Conservation (phyloP, 805 yeast genomes). For the Torulaspora maleeae region DNA sequence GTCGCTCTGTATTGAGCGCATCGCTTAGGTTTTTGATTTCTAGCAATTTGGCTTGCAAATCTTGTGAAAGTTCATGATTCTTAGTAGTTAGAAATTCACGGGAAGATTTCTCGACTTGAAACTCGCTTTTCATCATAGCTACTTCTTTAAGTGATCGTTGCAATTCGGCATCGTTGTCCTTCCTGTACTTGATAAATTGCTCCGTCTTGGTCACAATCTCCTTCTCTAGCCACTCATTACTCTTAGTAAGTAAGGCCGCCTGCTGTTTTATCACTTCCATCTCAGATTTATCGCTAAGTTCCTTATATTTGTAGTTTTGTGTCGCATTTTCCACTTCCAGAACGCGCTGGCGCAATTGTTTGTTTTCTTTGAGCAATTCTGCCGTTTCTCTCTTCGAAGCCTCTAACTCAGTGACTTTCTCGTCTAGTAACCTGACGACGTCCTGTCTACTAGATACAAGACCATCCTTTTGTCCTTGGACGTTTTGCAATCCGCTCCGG, state of each 20-base stretch:
- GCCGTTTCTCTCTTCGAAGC: conserved; percentile 21
- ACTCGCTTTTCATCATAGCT: conserved; percentile 18
- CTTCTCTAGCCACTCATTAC: conserved; percentile 32
- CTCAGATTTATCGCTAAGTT: conserved; percentile 32
- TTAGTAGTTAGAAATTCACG: conserved; percentile 35
- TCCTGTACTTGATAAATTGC: conserved; percentile 8
- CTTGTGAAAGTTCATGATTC: conserved; percentile 36
- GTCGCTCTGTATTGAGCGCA: conserved; percentile 41
- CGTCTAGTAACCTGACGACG: conserved; percentile 20
- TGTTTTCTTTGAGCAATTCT: conserved; percentile 25
- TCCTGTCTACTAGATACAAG: conserved; percentile 27
- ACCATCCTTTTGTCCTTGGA: conserved; percentile 13
- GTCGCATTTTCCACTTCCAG: conserved; percentile 38
- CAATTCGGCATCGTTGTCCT: conserved; percentile 48
- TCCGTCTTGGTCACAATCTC: conserved; percentile 10
- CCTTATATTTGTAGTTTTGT: conserved; percentile 32
- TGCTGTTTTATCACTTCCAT: conserved; percentile 40
- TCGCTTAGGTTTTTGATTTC: conserved; percentile 47
- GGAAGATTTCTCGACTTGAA: conserved; percentile 30
- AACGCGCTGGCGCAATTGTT: conserved; percentile 39
- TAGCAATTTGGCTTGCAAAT: conserved; percentile 41
- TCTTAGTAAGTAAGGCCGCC: conserved; percentile 26
- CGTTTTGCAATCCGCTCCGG: conserved; percentile 7
- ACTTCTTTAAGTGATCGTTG: conserved; percentile 55
- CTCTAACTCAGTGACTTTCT: conserved; percentile 31